Evolutionary conservation across 1,139 yeast genomes (phyloP), one percentile per base, ranked within the genome.

Genomic region (Yamadazyma taylorii): DNA sequence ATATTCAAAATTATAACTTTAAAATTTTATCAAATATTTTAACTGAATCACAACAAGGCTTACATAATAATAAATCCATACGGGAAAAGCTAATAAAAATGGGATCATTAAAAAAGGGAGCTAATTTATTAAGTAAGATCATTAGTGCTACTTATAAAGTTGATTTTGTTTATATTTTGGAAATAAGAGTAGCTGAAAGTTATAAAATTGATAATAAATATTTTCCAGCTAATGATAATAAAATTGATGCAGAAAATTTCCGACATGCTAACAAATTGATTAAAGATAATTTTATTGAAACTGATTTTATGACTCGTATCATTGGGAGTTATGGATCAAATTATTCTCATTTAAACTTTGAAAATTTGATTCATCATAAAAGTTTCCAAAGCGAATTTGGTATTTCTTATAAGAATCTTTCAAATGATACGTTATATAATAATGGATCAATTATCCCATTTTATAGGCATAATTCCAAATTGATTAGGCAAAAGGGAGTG

Each of bases 331-430:
- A 58, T 49, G 80, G 79, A 1, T 53, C 61, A 29, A 55, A 50
- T 17, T 41, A 48, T 23, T 46, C 56, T 2, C 51, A 55, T 2
- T 55, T 63, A 40, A 62, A 58, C 34, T 69, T 73, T 40, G 79
- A 73, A 42, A 60, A 69, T 12, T 51, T 56, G 2, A 58, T 80
- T 27, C 82, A 78, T 51, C 64, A 64, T 33, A 61, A 63, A 36
- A 75, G 81, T 0, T 68, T 79, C 44, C 60, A 63, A 16, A 74
- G 83, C 1, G 79, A 75, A 36, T 76, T 72, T 56, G 88, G 88
- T 0, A 53, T 79, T 7, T 63, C 60, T 24, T 78, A 75, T 50
- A 40, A 46, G 37, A 55, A 62, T 44, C 48, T 58, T 16, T 41
- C 48, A 4, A 46, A 48, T 19, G 44, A 50, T 24, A 53, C 71